Percentiles rank a stretch among this genome's conserved stretches.
phyloP scores from a whole-genome alignment of 2,329 filamentous ascomycete genomes.

The Knufia petricola region DNA sequence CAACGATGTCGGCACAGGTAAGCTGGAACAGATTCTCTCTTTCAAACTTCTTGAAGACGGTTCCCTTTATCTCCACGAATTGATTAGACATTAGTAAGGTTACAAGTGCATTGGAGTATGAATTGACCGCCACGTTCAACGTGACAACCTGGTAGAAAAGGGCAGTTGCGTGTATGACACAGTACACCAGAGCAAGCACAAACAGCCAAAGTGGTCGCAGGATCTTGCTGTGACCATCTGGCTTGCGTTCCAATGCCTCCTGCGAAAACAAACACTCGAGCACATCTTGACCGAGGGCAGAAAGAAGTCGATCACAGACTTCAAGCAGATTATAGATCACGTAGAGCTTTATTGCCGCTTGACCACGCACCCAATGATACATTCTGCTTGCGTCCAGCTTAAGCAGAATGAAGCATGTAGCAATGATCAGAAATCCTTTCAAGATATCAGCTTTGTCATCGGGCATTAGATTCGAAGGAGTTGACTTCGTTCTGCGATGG shows the following conservation, averaged over 20 bases:
- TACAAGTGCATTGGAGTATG: constrained; percentile 89
- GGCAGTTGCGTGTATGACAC: constrained; percentile 73
- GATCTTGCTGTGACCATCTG: constrained; percentile 83
- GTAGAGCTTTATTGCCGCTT: constrained; percentile 95
- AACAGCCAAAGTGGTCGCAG: constrained; percentile 87
- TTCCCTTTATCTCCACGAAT: constrained; percentile 97
- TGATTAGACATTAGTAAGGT: constrained; percentile 93
- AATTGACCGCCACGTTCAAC: constrained; percentile 95
- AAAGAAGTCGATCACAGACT: constrained; percentile 75
- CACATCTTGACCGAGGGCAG: constrained; percentile 88
- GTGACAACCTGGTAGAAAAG: constrained; percentile 98
- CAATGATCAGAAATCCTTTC: constrained; percentile 78
- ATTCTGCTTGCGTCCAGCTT: constrained; percentile 89
- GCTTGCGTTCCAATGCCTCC: constrained; percentile 80
- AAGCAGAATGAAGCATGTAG: constrained; percentile 77
- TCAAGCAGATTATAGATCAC: constrained; percentile 98
- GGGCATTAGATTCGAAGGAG: constrained; percentile 71
- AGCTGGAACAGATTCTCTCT: constrained; percentile 96
- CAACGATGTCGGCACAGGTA: constrained; percentile 91
- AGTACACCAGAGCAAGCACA: constrained; percentile 73
- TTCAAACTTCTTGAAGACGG: constrained; percentile 97
- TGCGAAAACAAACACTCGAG: constrained; percentile 90
- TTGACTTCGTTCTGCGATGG: constrained; percentile 71
- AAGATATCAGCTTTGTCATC: constrained; percentile 93
- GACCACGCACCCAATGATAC: constrained; percentile 94